Evolutionary conservation across 148 eudicot genomes (phyloP).

Genomic region (Linanthus parryae): DNA sequence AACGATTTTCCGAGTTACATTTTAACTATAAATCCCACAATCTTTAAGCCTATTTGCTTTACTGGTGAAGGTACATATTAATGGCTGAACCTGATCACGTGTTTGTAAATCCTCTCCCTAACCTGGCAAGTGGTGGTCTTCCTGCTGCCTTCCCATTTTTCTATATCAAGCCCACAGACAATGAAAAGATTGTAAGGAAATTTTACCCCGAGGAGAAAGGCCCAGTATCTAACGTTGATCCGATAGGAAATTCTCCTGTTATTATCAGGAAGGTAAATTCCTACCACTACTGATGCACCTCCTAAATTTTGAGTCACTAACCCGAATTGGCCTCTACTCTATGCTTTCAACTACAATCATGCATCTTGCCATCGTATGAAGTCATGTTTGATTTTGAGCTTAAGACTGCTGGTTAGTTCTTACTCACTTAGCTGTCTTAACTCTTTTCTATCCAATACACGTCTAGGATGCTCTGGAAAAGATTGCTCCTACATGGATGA

Average conservation of each 20-base stretch:
- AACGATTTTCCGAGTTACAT: background rate
- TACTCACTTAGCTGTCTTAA: background rate
- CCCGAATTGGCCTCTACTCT: too few species aligned
- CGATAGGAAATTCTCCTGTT: conserved; percentile 88
- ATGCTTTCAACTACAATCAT: too few species aligned
- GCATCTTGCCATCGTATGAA: too few species aligned
- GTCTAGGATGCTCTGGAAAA: conserved; percentile 47
- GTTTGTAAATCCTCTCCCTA: conserved; percentile 78
- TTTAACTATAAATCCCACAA: background rate
- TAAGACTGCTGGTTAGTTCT: background rate
- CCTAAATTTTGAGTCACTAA: too few species aligned
- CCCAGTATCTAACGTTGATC: conserved; percentile 87
- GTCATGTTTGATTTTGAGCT: background rate
- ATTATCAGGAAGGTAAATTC: conserved; percentile 61
- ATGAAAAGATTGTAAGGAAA: conserved; percentile 71
- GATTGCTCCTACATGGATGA: conserved; percentile 97
- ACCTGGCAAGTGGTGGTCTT: conserved; percentile 65
- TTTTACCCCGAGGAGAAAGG: conserved; percentile 75
- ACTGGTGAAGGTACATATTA: conserved; percentile 62
- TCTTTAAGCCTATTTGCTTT: background rate
- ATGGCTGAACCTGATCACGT: conserved; percentile 99
- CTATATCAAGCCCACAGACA: conserved; percentile 77
- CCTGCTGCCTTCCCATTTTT: conserved; percentile 94
- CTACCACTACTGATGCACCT: too few species aligned
- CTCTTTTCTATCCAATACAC: background rate